phyloP scores from a whole-genome alignment of 2,329 filamentous ascomycete species.

The Phaeosphaeria sp. region DNA sequence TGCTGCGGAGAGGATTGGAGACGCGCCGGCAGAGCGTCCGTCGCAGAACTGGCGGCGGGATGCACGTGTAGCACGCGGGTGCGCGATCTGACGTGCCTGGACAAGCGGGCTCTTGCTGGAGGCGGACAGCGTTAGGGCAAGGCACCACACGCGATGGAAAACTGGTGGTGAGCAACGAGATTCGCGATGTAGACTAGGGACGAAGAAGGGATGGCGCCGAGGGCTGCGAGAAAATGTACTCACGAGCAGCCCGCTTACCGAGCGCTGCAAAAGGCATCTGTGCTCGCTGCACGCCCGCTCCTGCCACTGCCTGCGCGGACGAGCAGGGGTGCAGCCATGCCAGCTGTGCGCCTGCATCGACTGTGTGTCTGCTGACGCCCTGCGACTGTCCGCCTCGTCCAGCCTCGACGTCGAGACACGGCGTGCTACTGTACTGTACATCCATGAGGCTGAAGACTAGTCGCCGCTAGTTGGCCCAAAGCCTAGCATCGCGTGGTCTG shows the following conservation, averaged over 20 bases:
- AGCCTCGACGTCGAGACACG: slow-evolving; percentile 30
- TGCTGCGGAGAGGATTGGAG: slow-evolving; percentile 21
- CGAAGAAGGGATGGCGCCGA: slow-evolving; percentile 45
- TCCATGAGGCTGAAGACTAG: slow-evolving; percentile 39
- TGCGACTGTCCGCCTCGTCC: slow-evolving; percentile 4
- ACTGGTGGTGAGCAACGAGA: slow-evolving; percentile 31
- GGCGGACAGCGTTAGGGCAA: slow-evolving; percentile 35
- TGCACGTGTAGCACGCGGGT: slow-evolving; percentile 42
- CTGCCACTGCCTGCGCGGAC: background rate
- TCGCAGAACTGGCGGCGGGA: slow-evolving; percentile 33
- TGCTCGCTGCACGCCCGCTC: background rate
- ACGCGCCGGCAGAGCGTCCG: slow-evolving; percentile 26
- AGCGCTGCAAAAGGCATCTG: background rate
- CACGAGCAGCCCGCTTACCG: background rate
- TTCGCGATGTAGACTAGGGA: slow-evolving; percentile 48
- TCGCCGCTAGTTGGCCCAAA: slow-evolving; percentile 31
- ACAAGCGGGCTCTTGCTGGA: slow-evolving; percentile 25
- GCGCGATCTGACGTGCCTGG: slow-evolving; percentile 27
- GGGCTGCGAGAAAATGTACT: slow-evolving; percentile 7
- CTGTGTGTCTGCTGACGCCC: background rate
- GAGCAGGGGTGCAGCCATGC: background rate
- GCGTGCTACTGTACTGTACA: slow-evolving; percentile 29
- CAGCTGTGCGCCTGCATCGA: background rate
- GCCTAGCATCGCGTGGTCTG: slow-evolving; percentile 31
- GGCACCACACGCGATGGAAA: slow-evolving; percentile 25